A percentile compares a stretch with the other conserved stretches of the same genome.
Conservation (phyloP, 1,284 basidiomycete species). For the Naganishia albida region DNA sequence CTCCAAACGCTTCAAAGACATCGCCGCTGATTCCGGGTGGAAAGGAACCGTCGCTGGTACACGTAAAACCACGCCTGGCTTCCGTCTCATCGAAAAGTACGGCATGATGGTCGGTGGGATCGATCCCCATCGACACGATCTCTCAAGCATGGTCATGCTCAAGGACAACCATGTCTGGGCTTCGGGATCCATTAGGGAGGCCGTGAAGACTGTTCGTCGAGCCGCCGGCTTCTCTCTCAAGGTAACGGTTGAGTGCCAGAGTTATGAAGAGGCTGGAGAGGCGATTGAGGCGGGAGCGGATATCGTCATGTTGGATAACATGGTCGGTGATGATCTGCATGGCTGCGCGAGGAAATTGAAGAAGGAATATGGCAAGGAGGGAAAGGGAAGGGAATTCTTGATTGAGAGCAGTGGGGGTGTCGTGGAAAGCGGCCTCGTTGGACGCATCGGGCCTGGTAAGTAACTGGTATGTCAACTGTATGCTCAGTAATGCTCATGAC, state of each 20-base stretch:
- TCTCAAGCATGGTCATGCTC: constrained; percentile 99
- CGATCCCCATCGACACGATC: constrained; percentile 93
- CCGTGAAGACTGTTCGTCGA: constrained; percentile 77
- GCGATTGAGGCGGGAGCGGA: constrained; percentile 95
- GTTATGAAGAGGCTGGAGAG: constrained; percentile 87
- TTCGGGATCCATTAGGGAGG: constrained; percentile 85
- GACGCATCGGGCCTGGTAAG: constrained; percentile 72
- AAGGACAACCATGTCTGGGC: constrained; percentile 99
- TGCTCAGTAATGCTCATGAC: neutral
- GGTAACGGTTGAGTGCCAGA: constrained; percentile 91
- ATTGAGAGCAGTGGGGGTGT: constrained; percentile 92
- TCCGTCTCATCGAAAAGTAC: constrained; percentile 97
- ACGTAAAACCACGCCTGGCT: constrained; percentile 96
- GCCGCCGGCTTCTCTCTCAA: constrained; percentile 91
- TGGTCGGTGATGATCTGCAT: constrained; percentile 73
- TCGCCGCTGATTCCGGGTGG: constrained; percentile 78
- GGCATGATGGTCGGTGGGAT: constrained; percentile 98
- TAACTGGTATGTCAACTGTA: constrained; percentile 13
- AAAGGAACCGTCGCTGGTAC: constrained; percentile 91
- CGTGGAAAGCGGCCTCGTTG: constrained; percentile 75
- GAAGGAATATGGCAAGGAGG: constrained; percentile 59
- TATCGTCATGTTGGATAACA: constrained; percentile 97
- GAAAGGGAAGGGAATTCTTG: constrained; percentile 71
- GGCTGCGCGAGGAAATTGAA: constrained; percentile 69
- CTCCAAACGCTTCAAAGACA: constrained; percentile 64